Evolutionary conservation across 192 early-diverging fungal genomes (phyloP), one percentile per base, ranked within the genome.

Genomic region (Globomyces pollinis-pini): DNA sequence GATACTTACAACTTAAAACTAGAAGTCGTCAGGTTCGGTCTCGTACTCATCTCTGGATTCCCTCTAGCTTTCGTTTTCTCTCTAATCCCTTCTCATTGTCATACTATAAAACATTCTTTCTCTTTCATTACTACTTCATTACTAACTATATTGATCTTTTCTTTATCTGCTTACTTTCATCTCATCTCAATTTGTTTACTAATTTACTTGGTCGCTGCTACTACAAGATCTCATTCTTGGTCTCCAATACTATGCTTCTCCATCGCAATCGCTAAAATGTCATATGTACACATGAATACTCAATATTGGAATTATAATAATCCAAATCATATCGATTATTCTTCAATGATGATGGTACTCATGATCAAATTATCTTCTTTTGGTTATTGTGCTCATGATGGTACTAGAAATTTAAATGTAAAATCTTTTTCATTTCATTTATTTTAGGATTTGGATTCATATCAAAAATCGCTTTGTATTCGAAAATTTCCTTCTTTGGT

Each of bases 331-430:
- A 31, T 51, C 63, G 93, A 98, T 72, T 76, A 87, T 53, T 90
- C 95, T 8, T 88, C 90, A 11, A 89, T 91, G 1, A 87, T 93
- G 69, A 98, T 98, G 95, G 80, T 96, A 21, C 70, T 94, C 45
- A 86, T 91, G n/a, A 93, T 94, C 57, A 94, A 94, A 62, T 64
- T 92, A 36, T 89, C 91, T 16, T 84, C 86, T 8, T 90, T 89
- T 73, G 91, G 90, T 0, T 96, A 87, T 71, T 84, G 81, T 44
- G 79, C 90, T 9, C 74, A 81, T 60, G 93, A 96, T 61, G 91
- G 90, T 23, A 81, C 76, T 31, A 66, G 69, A 29, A 62, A 64
- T n/a, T n/a, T n/a, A n/a, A n/a, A n/a, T n/a, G n/a, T n/a, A n/a
- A n/a, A n/a, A n/a, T n/a, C n/a, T n/a, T n/a, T n/a, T n/a, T n/a